Evolutionary conservation across 805 yeast species (phyloP).

Genomic region (Saturnispora sanitii): DNA sequence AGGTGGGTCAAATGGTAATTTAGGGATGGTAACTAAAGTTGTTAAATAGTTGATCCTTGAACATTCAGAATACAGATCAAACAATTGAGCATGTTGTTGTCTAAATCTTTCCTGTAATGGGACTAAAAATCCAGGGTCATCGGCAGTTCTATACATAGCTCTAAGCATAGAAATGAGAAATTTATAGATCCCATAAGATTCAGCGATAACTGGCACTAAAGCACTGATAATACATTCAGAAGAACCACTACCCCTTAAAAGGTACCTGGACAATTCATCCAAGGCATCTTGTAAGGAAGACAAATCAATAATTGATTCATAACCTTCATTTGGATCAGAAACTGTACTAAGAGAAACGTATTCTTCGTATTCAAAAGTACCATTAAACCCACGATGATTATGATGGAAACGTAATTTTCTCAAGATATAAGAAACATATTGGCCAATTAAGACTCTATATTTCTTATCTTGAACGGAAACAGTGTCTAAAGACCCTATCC

Average conservation of each 20-base stretch:
- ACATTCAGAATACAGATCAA: constrained; percentile 85
- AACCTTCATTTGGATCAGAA: constrained; percentile 92
- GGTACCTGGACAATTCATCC: constrained; percentile 65
- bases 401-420: constrained; percentile 75
- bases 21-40: constrained; percentile 71
- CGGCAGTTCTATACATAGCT: constrained; percentile 68
- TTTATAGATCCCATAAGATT: constrained; percentile 86
- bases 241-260: constrained; percentile 58
- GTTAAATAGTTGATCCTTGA: constrained; percentile 74
- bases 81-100: constrained; percentile 58
- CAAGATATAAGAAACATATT: constrained; percentile 61
- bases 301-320: constrained; percentile 76
- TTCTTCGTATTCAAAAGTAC: constrained; percentile 93
- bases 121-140: constrained; percentile 64
- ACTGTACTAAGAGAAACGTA: constrained; percentile 80
- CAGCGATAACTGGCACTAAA: constrained; percentile 81
- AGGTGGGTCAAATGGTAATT: constrained; percentile 51
- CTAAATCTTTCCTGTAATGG: constrained; percentile 65
- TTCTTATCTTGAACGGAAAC: constrained; percentile 37
- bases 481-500: constrained; percentile 66
- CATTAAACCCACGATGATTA: constrained; percentile 81
- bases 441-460: constrained; percentile 66
- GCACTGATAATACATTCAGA: constrained; percentile 77
- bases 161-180: constrained; percentile 84
- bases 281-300: constrained; percentile 79